Percentiles rank a stretch among this genome's conserved stretches.
These are phyloP conservation scores for Laetiporus sulphureus DNA, from an alignment of 1,284 basidiomycete species.

Conservation along the genomic window DNA sequence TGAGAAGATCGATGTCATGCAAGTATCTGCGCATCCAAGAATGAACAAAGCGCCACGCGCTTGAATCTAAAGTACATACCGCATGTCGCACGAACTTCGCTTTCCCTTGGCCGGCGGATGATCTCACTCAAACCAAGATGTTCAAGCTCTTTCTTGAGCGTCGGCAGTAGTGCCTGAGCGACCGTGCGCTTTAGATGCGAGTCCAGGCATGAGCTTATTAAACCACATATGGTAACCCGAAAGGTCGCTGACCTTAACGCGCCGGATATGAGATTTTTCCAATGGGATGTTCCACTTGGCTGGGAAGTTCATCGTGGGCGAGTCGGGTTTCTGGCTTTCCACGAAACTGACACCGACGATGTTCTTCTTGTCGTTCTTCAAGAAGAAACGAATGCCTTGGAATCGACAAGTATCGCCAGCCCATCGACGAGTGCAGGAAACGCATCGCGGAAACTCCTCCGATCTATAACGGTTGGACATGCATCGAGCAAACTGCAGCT, in stretches of 20 bases:
- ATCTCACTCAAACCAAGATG: constrained; percentile 60
- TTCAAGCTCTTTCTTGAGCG: constrained; percentile 59
- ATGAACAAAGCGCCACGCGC: constrained; percentile 5
- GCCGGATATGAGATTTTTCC: constrained; percentile 38
- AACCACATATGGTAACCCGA: neutral
- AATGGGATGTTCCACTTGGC: constrained; percentile 57
- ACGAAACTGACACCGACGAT: constrained; percentile 64
- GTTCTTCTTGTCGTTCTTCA: constrained; percentile 49
- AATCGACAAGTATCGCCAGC: constrained; percentile 79
- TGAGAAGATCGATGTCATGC: constrained; percentile 88
- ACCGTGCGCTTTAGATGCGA: constrained; percentile 45
- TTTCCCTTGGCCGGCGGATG: constrained; percentile 68
- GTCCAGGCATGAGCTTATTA: neutral
- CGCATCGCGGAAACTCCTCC: constrained; percentile 67
- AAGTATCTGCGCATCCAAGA: constrained; percentile 58
- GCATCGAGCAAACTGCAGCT: constrained; percentile 68
- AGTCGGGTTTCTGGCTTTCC: constrained; percentile 50
- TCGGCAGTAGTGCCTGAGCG: constrained; percentile 62
- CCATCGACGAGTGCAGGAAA: constrained; percentile 77
- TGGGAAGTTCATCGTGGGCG: constrained; percentile 59
- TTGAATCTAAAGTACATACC: constrained; percentile 51
- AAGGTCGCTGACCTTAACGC: constrained; percentile 47
- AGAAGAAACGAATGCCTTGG: constrained; percentile 68
- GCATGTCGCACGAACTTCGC: constrained; percentile 76
- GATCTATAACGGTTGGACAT: constrained; percentile 72